Base-by-base conservation (phyloP, 2,329 filamentous ascomycete genomes). In the Raffaelea albimanens region DNA sequence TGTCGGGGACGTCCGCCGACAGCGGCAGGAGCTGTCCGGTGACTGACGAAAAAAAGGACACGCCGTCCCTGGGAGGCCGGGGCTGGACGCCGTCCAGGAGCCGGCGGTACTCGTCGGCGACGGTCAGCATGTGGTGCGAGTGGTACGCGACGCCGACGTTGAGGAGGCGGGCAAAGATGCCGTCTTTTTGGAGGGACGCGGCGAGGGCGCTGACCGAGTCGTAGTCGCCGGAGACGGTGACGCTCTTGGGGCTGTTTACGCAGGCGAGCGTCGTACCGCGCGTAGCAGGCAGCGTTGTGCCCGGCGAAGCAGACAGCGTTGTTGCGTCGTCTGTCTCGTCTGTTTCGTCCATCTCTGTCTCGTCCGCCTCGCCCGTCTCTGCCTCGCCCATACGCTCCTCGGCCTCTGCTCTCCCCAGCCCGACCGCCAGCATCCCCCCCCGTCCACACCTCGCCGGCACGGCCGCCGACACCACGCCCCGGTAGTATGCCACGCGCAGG, bases 91-190 rank as follows among this genome's bases (percentile, higher is more conserved):
- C 19, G 10, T 25, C 25, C 10, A 52, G 47, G 34, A n/a, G 25
- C 20, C 21, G 39, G 18, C 54, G 38, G 33, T 49, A 51, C n/a
- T 16, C 33, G 2, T 50, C 36, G 50, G 49, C 14, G 29, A 45
- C 29, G 9, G 36, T 18, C 2, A 34, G 20, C 64, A 70, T 70
- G 44, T 69, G 64, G 19, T 61, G 59, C 1, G 65, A 67, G 48
- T 68, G 65, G 46, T 71, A 72, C 0, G 69, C 69, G 14, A 50
- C 63, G 45, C 67, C 62, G 3, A 69, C 66, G 13, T 58, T 55
- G 0, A 72, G 57, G 1, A 52, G 38, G 5, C 64, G 51, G 1
- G 57, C 50, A 42, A 68, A 63, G 5, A 57, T 53, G 36, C 22
- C 42, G 21, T 55, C 55, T 2, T 58, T 49, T 0, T 63, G 45